Conservation (phyloP, 345 rosid genomes). For the Triadica sebifera region DNA sequence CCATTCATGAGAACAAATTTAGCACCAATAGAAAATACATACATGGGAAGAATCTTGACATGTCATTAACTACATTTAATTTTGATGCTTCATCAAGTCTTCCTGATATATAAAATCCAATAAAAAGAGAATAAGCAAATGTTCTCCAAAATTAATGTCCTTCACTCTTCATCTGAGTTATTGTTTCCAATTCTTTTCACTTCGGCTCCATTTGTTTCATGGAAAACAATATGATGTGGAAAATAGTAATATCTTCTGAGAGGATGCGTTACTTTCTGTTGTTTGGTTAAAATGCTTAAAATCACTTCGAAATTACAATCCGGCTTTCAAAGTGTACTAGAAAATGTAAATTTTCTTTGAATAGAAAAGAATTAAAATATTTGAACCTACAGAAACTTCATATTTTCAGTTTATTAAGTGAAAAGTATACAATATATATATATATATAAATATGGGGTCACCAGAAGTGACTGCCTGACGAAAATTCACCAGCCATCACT, state of each 20-base stretch:
- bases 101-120: not conserved
- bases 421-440: too few relatives aligned
- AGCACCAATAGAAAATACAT: constrained; percentile 2
- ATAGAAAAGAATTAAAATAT: not conserved
- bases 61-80: not conserved
- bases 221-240: not conserved
- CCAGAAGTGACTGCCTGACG: not conserved
- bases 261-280: not conserved
- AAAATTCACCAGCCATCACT: not conserved
- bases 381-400: not conserved
- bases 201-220: not conserved
- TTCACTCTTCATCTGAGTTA: not conserved
- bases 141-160: not conserved
- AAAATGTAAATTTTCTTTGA: not conserved
- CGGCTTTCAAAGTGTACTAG: not conserved
- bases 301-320: too few relatives aligned
- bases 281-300: too few relatives aligned
- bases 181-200: not conserved
- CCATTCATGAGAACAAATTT: not conserved
- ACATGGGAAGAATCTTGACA: constrained; percentile 10
- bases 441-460: too few relatives aligned
- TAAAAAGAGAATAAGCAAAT: constrained; percentile 3
- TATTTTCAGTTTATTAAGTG: not conserved
- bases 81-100: not conserved
- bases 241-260: not conserved